Evolutionary conservation across 73 alveolate genomes (phyloP), one percentile per base, ranked within the genome.

Genomic region (Paramecium tetraurelia): DNA sequence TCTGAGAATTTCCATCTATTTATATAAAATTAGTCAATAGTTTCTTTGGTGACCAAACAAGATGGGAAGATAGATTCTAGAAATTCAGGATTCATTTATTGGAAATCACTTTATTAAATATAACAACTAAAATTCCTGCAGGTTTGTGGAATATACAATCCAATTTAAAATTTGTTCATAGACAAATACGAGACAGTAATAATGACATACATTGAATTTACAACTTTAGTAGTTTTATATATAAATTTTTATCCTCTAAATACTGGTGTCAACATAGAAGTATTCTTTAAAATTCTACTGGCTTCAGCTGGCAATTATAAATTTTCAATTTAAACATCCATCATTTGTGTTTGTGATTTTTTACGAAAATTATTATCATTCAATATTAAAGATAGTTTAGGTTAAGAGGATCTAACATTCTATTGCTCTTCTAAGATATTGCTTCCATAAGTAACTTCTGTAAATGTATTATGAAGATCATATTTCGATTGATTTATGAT

Each of bases 1-100:
- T 80, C 90, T 20, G 46, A 31, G 57, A 80, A 80, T 80, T 80
- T 80, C 90, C 90, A 80, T 80, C 90, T 40, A 80, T 80, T 80
- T 0, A 80, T 22, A 48, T 24, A 44, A 24, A 80, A 80, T 44
- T 80, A 35, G 46, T 80, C 90, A 10, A 80, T 40, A 9, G 57
- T 44, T 33, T 46, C 43, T 80, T 80, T 80, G 9, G 46, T 80
- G 0, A 48, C 75, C 7, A 80, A 80, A 22, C 36, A 40, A 10
- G 90, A 80, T 9, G 90, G 90, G 18, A 80, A 80, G 10, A 80
- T 43, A 12, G 90, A 80, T 22, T 80, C 90, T 22, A 80, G 22
- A 48, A 80, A 80, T 10, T 43, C 29, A 22, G 70, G 75, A 46
- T 27, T 43, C 90, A 80, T 80, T 2, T 80, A 38, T 48, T 46